These are phyloP conservation scores for Flagelloscypha sp. DNA, from an alignment of 768 basidiomycete genomes.

Conservation along the genomic window DNA sequence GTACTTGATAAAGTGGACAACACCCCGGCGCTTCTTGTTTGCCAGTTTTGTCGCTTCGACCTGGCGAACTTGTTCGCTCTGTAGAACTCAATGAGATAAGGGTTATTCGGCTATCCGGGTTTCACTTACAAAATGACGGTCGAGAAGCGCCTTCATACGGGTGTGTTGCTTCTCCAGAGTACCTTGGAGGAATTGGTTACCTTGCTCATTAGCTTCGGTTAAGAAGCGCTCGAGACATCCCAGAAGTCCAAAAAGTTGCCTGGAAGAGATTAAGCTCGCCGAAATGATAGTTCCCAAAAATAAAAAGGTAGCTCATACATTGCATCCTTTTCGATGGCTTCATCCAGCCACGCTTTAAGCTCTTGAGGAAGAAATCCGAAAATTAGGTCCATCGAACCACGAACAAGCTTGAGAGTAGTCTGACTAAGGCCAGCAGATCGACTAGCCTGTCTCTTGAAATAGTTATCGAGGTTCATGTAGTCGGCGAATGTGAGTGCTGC, in stretches of 20 bases:
- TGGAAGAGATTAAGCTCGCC: no score
- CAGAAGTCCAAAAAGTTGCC: slow-evolving; percentile 80
- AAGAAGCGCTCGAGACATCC: slow-evolving; percentile 71
- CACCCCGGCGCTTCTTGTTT: slow-evolving; percentile 87
- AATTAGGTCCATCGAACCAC: slow-evolving; percentile 88
- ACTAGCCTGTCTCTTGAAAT: slow-evolving; percentile 88
- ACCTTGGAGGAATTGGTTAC: slow-evolving; percentile 57
- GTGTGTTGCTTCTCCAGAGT: slow-evolving; percentile 78
- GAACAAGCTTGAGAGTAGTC: slow-evolving; percentile 69
- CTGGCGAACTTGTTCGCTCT: slow-evolving; percentile 82
- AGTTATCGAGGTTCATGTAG: slow-evolving; percentile 88
- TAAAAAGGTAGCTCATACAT: slow-evolving; percentile 43
- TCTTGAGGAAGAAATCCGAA: slow-evolving; percentile 88
- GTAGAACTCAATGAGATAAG: slow-evolving; percentile 1
- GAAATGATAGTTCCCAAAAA: no score
- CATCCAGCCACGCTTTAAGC: slow-evolving; percentile 79
- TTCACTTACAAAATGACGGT: slow-evolving; percentile 59
- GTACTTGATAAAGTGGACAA: slow-evolving; percentile 85
- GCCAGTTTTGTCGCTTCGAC: slow-evolving; percentile 89
- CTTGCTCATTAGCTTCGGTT: slow-evolving; percentile 69
- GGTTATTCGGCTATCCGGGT: slow-evolving; percentile 4
- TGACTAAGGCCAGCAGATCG: slow-evolving; percentile 58
- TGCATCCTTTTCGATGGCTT: slow-evolving; percentile 61
- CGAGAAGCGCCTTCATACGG: slow-evolving; percentile 66
- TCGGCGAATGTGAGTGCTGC: slow-evolving; percentile 88